Base-by-base conservation (phyloP, 768 basidiomycete genomes). In the Kwoniella dejecticola region DNA sequence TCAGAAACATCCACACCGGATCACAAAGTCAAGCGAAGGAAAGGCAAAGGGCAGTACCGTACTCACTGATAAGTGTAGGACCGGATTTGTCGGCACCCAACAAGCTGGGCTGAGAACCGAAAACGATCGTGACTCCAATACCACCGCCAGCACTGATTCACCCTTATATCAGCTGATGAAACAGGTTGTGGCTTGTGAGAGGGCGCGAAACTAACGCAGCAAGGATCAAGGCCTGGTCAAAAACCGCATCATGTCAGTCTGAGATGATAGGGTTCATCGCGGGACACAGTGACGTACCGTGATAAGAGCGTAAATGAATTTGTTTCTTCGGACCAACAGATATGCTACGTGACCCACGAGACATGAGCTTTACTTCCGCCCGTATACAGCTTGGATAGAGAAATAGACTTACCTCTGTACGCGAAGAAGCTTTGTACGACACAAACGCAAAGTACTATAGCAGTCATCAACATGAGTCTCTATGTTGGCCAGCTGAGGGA, bases 121-220 rank as follows among this genome's bases (percentile, higher is more conserved):
- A 70, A 2, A 69, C 64, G 36, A 69, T 57, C 55, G 65, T 70
- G 10, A 66, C 24, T 1, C 62, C 64, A 11, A 70, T 60, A 33
- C 52, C 68, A 21, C 62, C 68, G 6, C 55, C 65, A 4, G 52
- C 40, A 29, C 68, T 69, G 57, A n/a, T n/a, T n/a, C n/a, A n/a
- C n/a, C n/a, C n/a, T n/a, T n/a, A n/a, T n/a, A n/a, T n/a, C n/a
- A n/a, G n/a, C n/a, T n/a, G n/a, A n/a, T n/a, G n/a, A n/a, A n/a
- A n/a, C n/a, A n/a, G n/a, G n/a, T n/a, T n/a, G n/a, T n/a, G n/a
- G n/a, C n/a, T n/a, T n/a, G n/a, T n/a, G n/a, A n/a, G n/a, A n/a
- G n/a, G n/a, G n/a, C n/a, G n/a, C n/a, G n/a, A 50, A 6, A 56
- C 62, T 67, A 26, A 68, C 63, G 67, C 53, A 27, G 63, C 60